Evolutionary conservation across 768 basidiomycete species (phyloP), one percentile per base, ranked within the genome.

Genomic region (Sarcodon aspratus): DNA sequence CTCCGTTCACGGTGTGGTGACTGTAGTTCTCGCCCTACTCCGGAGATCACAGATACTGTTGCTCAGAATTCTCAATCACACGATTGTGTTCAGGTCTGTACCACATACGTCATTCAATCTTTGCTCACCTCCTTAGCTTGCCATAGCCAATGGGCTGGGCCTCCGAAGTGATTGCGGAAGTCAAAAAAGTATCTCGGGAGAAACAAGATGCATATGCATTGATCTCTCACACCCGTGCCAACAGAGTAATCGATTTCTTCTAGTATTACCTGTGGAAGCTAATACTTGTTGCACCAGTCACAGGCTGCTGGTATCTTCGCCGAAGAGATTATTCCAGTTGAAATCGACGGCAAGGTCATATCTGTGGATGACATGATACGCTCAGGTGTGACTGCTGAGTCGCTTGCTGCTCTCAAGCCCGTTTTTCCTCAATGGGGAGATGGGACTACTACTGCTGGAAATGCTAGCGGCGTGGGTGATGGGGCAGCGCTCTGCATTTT

Each of bases 71-170:
- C 78, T 48, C 66, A 82, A 61, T 86, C 89, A 27, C 70, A 79
- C 59, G 87, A 92, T 59, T 85, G 82, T 57, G 77, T 84, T 37
- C 81, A 86, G 70, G 85, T 80, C 42, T 43, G 66, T 53, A 3
- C 13, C 8, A 38, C n/a, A 13, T 42, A 36, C 7, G 15, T 37
- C 31, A 11, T 13, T 32, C 12, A 33, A 31, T 11, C 46, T 33
- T 36, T 33, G 45, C 34, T 10, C 9, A 42, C 48, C 52, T 32
- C 27, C 33, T 31, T 7, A 52, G 44, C 54, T n/a, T 50, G 34
- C 36, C 42, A 15, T 52, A 90, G 85, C 84, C 88, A 9, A 93
- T 93, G 92, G 92, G 92, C 45, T 99, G 90, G 90, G 93, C 90
- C 1, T 87, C 87, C 5, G 90, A 93, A 63, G 82, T 87, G 80